Base-by-base conservation (phyloP, 148 eudicot species). In the Rhododendron henanense region DNA sequence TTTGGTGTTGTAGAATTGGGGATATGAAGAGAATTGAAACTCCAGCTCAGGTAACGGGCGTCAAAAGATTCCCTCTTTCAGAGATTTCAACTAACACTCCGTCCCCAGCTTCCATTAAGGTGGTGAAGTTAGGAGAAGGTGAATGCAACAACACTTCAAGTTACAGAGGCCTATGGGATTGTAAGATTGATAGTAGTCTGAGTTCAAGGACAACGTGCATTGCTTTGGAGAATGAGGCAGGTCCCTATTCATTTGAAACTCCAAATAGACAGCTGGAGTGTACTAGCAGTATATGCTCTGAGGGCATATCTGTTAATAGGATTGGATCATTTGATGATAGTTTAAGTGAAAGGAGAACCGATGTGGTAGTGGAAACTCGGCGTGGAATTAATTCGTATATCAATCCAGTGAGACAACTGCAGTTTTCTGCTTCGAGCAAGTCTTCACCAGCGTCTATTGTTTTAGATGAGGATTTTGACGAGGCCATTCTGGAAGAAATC, bases 381-480 rank as follows among this genome's bases (percentile, higher is more conserved):
- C 79, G 41, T 50, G 85, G 61, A 25, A 50, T 67, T 48, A 81
- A 89, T 61, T 87, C 90, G 80, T 90, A 71, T 44, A 75, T 78
- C 76, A 69, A 87, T 83, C 88, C 87, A 71, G 86, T 84, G 47
- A 86, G 83, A 67, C 85, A 63, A 67, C 85, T 41, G 63, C 90
- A 45, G 21, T 84, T 55, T 73, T 85, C 83, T 87, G 83, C 78
- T 37, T 31, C 85, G 41, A 88, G 83, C 73, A 86, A 85, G 81
- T 76, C 90, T 85, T 89, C 88, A 19, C 76, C 73, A 25, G 65
- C 69, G 37, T 77, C 89, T 84, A 84, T 86, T 90, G 59, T 87
- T 78, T 89, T 91, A 50, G 94, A 92, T 81, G 96, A 92, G 33
- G 97, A 90, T 73, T 90, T 96, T 90, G 97, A 95, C 85, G 93